Conservation (phyloP, 805 yeast genomes). For the Candida hispaniensis region DNA sequence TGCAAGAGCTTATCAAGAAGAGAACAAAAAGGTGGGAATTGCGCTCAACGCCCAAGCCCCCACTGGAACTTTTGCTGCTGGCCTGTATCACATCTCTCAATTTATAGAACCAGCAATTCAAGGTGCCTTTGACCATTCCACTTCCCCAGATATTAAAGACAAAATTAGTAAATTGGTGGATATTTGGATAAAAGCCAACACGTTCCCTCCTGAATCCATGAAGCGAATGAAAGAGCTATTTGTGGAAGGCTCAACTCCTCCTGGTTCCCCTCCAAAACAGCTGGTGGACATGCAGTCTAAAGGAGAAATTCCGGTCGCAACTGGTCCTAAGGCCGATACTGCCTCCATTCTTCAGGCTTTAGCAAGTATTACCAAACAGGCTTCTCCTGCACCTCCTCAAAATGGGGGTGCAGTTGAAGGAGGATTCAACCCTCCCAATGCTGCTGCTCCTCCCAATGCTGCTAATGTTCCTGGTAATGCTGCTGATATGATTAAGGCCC, state of each 20-base stretch:
- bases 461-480: constrained; percentile 6
- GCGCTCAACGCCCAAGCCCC: constrained; percentile 40
- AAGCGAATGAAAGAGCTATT: constrained; percentile 39
- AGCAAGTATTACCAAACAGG: constrained; percentile 47
- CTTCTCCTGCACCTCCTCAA: constrained; percentile 28
- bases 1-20: constrained; percentile 73
- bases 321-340: constrained; percentile 37
- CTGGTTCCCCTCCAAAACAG: constrained; percentile 46
- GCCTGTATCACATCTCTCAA: constrained; percentile 52
- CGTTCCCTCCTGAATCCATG: constrained; percentile 54
- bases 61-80: constrained; percentile 66
- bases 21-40: constrained; percentile 48
- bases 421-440: constrained; percentile 13
- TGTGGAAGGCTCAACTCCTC: constrained; percentile 51
- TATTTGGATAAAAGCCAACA: constrained; percentile 81
- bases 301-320: constrained; percentile 20
- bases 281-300: constrained; percentile 23
- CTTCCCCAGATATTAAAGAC: constrained; percentile 31
- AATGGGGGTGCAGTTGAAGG: constrained; percentile 18
- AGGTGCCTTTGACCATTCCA: constrained; percentile 34
- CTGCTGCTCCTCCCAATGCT: constrained; percentile 5
- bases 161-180: constrained; percentile 78
- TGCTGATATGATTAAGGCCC: constrained; percentile 11
- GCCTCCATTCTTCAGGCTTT: constrained; percentile 59
- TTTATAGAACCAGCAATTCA: constrained; percentile 53